Evolutionary conservation across 2,329 filamentous ascomycete genomes (phyloP).

Genomic region (Fusarium longipes): DNA sequence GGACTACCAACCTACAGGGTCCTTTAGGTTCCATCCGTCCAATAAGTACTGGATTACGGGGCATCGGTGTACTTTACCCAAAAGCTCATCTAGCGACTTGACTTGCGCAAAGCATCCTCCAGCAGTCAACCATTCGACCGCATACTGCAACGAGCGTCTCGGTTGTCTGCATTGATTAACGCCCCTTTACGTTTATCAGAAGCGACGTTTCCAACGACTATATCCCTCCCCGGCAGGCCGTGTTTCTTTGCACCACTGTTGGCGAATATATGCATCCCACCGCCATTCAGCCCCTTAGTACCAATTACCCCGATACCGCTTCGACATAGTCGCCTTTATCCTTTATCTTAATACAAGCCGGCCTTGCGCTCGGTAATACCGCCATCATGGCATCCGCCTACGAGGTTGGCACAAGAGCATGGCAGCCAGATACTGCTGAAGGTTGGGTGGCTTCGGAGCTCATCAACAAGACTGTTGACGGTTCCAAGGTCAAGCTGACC

Average conservation of each 20-base stretch:
- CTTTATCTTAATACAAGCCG: constrained; percentile 28
- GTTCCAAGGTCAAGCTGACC: constrained; percentile 85
- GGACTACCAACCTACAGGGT: constrained; percentile 17
- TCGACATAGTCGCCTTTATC: constrained; percentile 38
- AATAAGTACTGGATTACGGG: constrained; percentile 33
- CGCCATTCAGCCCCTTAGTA: constrained; percentile 41
- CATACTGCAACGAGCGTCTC: constrained; percentile 16
- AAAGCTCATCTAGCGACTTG: constrained; percentile 32
- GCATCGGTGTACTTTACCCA: constrained; percentile 26
- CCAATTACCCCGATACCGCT: constrained; percentile 35
- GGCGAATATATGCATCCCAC: constrained; percentile 49
- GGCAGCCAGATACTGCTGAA: constrained; percentile 96
- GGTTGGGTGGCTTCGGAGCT: constrained; percentile 99
- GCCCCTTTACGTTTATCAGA: constrained; percentile 13
- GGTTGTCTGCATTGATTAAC: constrained; percentile 32
- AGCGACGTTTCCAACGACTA: constrained; percentile 24
- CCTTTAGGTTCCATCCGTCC: constrained; percentile 25
- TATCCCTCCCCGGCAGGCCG: constrained; percentile 31
- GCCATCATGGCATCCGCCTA: constrained; percentile 88
- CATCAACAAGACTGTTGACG: constrained; percentile 83
- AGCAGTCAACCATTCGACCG: constrained; percentile 23
- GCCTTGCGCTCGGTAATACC: constrained; percentile 44
- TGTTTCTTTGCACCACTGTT: constrained; percentile 30
- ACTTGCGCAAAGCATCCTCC: constrained; percentile 35
- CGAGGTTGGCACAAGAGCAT: constrained; percentile 96